Percentiles rank a stretch among this genome's conserved stretches.
These are phyloP conservation scores for Beauveria sp. DNA, from an alignment of 2,329 filamentous ascomycete species.

Conservation along the genomic window DNA sequence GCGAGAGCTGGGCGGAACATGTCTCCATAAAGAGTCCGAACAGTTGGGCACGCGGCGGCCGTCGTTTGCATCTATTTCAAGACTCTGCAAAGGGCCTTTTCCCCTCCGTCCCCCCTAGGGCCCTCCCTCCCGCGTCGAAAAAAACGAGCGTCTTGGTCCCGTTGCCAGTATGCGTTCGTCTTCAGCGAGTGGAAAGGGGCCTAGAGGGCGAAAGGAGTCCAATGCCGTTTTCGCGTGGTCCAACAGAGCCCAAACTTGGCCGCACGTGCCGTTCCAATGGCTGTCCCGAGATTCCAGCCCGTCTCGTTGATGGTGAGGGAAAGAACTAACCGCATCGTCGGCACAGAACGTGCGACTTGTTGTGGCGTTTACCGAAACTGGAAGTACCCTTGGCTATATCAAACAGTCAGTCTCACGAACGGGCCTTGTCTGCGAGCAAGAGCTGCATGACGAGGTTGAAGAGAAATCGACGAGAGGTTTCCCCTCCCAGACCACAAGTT, in stretches of 20 bases:
- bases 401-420: conserved; percentile 14
- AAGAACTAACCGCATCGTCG: conserved; percentile 85
- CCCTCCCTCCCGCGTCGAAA: not conserved
- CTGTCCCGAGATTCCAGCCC: not conserved
- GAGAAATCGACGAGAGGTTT: conserved; percentile 1
- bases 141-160: too few relatives aligned
- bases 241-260: not conserved
- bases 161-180: not conserved
- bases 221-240: too few relatives aligned
- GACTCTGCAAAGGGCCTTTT: not conserved
- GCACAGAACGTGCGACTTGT: conserved; percentile 98
- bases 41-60: not conserved
- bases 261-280: not conserved
- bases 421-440: not conserved
- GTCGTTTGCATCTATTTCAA: not conserved
- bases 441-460: not conserved
- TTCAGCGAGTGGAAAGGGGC: not conserved
- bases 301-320: not conserved
- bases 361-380: conserved; percentile 65
- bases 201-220: too few relatives aligned
- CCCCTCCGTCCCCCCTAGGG: not conserved
- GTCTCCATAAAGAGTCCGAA: not conserved
- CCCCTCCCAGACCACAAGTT: not conserved
- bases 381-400: conserved; percentile 49
- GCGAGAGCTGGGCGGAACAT: too few relatives aligned